These are phyloP conservation scores for Penicillium ochrochloron DNA, from an alignment of 495 filamentous ascomycete genomes.

Conservation along the genomic window DNA sequence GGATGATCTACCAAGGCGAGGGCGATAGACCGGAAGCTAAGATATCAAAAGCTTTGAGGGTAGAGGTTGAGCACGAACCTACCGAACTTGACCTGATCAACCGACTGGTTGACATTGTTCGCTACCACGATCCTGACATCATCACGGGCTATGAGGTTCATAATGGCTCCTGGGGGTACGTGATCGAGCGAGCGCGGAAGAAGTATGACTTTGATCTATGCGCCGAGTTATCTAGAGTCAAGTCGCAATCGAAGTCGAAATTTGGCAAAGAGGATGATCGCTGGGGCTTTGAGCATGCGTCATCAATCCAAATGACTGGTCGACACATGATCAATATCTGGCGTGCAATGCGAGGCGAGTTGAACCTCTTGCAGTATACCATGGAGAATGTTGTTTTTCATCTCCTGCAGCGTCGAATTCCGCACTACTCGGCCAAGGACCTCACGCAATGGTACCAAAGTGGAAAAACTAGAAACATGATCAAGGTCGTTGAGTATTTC, in stretches of 20 bases:
- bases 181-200: constrained; percentile 84
- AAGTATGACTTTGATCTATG: constrained; percentile 90
- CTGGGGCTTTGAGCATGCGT: constrained; percentile 93
- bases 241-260: constrained; percentile 74
- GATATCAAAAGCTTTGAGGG: constrained; percentile 49
- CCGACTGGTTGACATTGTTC: constrained; percentile 83
- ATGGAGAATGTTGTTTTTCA: constrained; percentile 98
- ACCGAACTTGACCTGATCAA: constrained; percentile 85
- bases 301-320: constrained; percentile 84
- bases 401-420: constrained; percentile 85
- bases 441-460: constrained; percentile 82
- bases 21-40: constrained; percentile 53
- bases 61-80: constrained; percentile 72
- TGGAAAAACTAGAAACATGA: constrained; percentile 66
- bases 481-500: constrained; percentile 81
- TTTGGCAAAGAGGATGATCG: constrained; percentile 84
- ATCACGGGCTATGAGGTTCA: constrained; percentile 96
- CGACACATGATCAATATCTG: constrained; percentile 97
- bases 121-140: constrained; percentile 85
- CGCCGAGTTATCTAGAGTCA: constrained; percentile 89
- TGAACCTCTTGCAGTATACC: constrained; percentile 89
- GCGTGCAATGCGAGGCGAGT: constrained; percentile 90
- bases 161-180: constrained; percentile 89
- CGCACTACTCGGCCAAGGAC: constrained; percentile 78
- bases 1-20: constrained; percentile 53